Percentiles rank a stretch among this genome's conserved stretches.
Evolutionary conservation across 768 basidiomycete genomes (phyloP).

Genomic region (Lyophyllum shimeji): DNA sequence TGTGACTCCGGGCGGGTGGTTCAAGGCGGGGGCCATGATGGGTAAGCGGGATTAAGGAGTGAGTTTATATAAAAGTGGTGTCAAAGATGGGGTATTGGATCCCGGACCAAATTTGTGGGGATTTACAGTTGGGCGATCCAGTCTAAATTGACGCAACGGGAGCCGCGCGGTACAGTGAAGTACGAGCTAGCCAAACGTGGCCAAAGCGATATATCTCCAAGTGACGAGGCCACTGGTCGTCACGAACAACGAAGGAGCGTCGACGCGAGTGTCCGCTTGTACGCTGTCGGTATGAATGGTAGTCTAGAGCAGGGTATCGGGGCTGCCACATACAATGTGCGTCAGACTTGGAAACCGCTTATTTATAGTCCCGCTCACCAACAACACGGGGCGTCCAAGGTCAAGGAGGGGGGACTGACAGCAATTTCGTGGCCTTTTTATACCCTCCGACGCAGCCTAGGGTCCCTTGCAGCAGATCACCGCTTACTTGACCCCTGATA

Average conservation of each 20-base stretch:
- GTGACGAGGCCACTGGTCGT: background rate
- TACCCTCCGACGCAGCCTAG: background rate
- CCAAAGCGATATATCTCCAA: constrained; percentile 20
- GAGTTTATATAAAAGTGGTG: constrained; percentile 4
- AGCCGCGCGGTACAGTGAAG: constrained; percentile 9
- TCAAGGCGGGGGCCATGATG: constrained; percentile 63
- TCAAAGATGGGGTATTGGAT: background rate
- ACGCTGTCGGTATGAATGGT: background rate
- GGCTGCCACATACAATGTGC: no score
- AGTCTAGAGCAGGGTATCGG: background rate
- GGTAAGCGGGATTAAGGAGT: constrained; percentile 3
- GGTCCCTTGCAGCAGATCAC: background rate
- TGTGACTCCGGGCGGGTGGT: constrained; percentile 61
- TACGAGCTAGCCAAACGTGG: constrained; percentile 8
- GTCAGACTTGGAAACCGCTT: no score
- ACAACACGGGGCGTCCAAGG: background rate
- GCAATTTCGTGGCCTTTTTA: background rate
- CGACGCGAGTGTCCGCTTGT: no score
- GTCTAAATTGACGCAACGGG: constrained; percentile 3
- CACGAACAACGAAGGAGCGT: background rate
- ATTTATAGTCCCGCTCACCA: no score
- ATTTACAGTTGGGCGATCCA: background rate
- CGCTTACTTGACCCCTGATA: constrained; percentile 1
- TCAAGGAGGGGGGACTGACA: background rate
- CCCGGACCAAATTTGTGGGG: constrained; percentile 6